These are phyloP conservation scores for Tetradesmus lagerheimii DNA, from an alignment of 139 green algal species.

Conservation along the genomic window DNA sequence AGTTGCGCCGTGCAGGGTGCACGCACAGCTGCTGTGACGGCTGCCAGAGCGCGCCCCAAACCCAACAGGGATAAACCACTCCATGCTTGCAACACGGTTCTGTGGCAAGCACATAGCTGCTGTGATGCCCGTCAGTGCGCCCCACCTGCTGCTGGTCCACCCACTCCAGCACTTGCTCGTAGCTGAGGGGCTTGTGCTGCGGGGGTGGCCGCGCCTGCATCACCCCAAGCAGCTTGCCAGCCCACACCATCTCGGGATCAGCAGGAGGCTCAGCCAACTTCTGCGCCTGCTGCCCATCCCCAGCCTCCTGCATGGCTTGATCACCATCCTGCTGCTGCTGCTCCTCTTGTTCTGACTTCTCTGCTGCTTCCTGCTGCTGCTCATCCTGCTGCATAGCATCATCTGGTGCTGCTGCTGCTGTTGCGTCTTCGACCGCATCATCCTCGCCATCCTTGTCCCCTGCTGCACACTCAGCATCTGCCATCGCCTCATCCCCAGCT, in stretches of 20 bases:
- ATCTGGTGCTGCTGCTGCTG: neutral
- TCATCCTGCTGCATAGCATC: conserved; percentile 42
- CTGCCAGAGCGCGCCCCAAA: too few species aligned
- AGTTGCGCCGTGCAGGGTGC: too few species aligned
- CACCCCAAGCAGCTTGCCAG: conserved; percentile 60
- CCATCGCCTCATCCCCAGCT: conserved; percentile 6
- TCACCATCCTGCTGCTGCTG: neutral
- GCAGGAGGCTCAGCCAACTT: neutral
- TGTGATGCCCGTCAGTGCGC: neutral
- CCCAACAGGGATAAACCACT: neutral
- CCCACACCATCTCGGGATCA: conserved; percentile 43
- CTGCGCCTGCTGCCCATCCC: conserved; percentile 15
- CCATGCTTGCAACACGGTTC: neutral
- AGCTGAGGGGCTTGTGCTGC: conserved; percentile 26
- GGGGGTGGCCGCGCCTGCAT: conserved; percentile 16
- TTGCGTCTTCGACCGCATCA: neutral
- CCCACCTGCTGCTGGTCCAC: conserved; percentile 50
- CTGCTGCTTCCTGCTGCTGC: neutral
- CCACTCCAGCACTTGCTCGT: conserved; percentile 62
- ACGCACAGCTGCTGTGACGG: too few species aligned
- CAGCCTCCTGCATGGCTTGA: conserved; percentile 35
- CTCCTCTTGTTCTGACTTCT: neutral
- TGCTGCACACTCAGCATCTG: neutral
- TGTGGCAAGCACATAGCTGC: conserved; percentile 25
- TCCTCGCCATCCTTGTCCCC: neutral